Evolutionary conservation across 2,329 filamentous ascomycete genomes (phyloP).

Genomic region (Stachybotrys elegans): DNA sequence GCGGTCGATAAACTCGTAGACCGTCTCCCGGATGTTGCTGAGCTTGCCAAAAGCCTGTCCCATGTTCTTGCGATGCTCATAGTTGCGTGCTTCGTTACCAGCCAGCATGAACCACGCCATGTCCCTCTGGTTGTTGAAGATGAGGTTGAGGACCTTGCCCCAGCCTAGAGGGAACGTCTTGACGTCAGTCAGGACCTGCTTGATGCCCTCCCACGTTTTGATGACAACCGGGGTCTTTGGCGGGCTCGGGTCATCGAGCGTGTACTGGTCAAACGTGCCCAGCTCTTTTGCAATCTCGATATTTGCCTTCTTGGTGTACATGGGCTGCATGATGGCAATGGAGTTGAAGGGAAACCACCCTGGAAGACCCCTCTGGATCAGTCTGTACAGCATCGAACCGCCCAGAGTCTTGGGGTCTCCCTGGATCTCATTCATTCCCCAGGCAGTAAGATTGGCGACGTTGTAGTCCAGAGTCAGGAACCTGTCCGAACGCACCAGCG

Average conservation of each 20-base stretch:
- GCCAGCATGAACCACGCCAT: conserved; percentile 33
- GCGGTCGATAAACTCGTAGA: conserved; percentile 25
- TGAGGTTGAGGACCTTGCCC: conserved; percentile 21
- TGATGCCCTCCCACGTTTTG: conserved; percentile 19
- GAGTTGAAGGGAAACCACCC: conserved; percentile 39
- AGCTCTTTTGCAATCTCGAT: conserved; percentile 29
- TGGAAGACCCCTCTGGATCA: conserved; percentile 40
- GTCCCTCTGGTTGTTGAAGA: conserved; percentile 32
- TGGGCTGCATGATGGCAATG: conserved; percentile 33
- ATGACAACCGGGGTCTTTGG: conserved; percentile 24
- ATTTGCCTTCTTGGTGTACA: conserved; percentile 34
- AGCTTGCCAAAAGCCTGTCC: conserved; percentile 26
- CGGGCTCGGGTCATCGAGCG: conserved; percentile 27
- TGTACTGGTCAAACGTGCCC: conserved; percentile 29
- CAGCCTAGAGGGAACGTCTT: conserved; percentile 28
- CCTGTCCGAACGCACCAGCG: conserved; percentile 53
- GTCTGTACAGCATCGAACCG: conserved; percentile 39
- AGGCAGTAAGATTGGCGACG: conserved; percentile 34
- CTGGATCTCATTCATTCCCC: conserved; percentile 22
- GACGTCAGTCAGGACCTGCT: conserved; percentile 24
- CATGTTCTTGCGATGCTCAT: conserved; percentile 23
- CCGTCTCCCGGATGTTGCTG: conserved; percentile 22
- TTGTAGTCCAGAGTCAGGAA: conserved; percentile 51
- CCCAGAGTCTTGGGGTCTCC: conserved; percentile 31
- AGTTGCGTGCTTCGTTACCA: conserved; percentile 26